Conservation (phyloP, 2,329 filamentous ascomycete species). For the Ascocoryne sarcoides region DNA sequence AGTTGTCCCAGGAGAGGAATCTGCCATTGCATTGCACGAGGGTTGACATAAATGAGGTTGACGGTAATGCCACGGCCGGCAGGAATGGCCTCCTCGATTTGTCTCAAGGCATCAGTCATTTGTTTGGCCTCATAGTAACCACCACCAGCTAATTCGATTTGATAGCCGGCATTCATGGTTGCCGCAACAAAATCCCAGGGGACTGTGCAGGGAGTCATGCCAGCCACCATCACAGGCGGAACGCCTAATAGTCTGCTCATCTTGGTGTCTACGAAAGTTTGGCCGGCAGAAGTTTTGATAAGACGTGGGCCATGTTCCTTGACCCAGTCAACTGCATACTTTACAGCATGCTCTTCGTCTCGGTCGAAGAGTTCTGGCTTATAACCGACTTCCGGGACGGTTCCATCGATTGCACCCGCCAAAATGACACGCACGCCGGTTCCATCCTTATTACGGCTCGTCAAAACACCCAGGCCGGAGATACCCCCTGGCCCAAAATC, state of each 20-base stretch:
- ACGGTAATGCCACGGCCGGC: slow-evolving; percentile 80
- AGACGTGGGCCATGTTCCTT: slow-evolving; percentile 92
- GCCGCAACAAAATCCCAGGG: slow-evolving; percentile 87
- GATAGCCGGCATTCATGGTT: slow-evolving; percentile 92
- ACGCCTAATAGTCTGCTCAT: slow-evolving; percentile 82
- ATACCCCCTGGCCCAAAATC: slow-evolving; percentile 97
- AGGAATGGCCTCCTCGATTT: slow-evolving; percentile 78
- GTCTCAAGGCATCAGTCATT: slow-evolving; percentile 74
- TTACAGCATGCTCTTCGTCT: slow-evolving; percentile 88
- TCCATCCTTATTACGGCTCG: slow-evolving; percentile 98
- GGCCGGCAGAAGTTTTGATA: slow-evolving; percentile 78
- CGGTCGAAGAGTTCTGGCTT: slow-evolving; percentile 97
- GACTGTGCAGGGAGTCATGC: slow-evolving; percentile 88
- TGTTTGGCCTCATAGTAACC: slow-evolving; percentile 77
- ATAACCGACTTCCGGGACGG: slow-evolving; percentile 86
- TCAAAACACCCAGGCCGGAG: slow-evolving; percentile 89
- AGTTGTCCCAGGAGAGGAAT: slow-evolving; percentile 76
- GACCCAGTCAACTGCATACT: slow-evolving; percentile 95
- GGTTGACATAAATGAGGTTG: slow-evolving; percentile 88
- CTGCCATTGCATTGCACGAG: slow-evolving; percentile 85
- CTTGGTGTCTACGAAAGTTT: slow-evolving; percentile 93
- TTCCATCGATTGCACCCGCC: slow-evolving; percentile 85
- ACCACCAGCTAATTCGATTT: slow-evolving; percentile 82
- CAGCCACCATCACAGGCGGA: slow-evolving; percentile 81
- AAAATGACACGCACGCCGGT: slow-evolving; percentile 95